Percentiles rank a stretch among this genome's conserved stretches.
phyloP scores from a whole-genome alignment of 2,329 filamentous ascomycete genomes.

The Colletotrichum navitas region DNA sequence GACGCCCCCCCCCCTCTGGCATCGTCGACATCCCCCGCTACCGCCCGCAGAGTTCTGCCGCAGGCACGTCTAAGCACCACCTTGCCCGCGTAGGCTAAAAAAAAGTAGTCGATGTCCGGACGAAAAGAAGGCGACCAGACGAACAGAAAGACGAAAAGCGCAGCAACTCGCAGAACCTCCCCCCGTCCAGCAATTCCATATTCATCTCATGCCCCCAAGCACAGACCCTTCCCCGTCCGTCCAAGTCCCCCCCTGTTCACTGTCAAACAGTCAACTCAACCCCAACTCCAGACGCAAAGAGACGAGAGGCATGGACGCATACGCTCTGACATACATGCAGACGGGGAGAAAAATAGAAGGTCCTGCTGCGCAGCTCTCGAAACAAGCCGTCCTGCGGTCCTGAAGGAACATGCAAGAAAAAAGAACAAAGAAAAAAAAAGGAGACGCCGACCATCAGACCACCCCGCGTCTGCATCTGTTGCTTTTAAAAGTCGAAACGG shows the following conservation, averaged over 20 bases:
- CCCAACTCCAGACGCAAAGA: neutral
- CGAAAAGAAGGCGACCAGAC: neutral
- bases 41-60: neutral
- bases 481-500: slow-evolving; percentile 14
- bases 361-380: slow-evolving; percentile 5
- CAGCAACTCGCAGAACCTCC: neutral
- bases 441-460: neutral
- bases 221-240: neutral
- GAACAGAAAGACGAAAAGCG: neutral
- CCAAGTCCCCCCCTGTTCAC: too few species aligned
- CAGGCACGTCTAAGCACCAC: neutral
- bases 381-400: slow-evolving; percentile 4
- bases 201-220: neutral
- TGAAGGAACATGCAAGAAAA: neutral
- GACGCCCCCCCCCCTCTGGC: neutral
- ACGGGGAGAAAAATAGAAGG: neutral
- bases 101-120: neutral
- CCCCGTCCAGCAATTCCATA: neutral
- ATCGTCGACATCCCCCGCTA: neutral
- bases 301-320: neutral
- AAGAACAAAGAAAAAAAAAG: too few species aligned
- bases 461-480: neutral
- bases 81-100: neutral
- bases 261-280: neutral
- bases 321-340: neutral